Base-by-base conservation (phyloP, 768 basidiomycete species). In the Kwoniella botswanensis region DNA sequence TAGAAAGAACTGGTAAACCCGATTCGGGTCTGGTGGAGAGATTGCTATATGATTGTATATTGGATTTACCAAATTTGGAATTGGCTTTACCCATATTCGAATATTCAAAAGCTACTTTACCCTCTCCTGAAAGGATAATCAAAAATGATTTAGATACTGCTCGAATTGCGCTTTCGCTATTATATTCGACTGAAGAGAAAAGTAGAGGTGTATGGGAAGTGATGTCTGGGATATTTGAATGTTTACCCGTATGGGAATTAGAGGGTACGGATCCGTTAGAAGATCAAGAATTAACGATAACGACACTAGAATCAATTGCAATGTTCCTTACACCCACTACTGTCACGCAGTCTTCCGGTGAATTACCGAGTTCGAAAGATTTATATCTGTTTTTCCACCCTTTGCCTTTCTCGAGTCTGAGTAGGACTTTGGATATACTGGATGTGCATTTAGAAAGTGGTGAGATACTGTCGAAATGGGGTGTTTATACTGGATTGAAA, bases 141-240 rank as follows among this genome's bases (percentile, higher is more conserved):
- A 88, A 88, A 65, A 87, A 89, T 66, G 93, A 98, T 75, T 89
- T 92, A 76, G 92, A 93, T 74, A 88, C 95, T 79, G 93, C 90
- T 15, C 88, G 91, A 12, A 83, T 98, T 15, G 94, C 95, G 3
- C 88, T 98, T 13, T 91, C 94, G 7, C 91, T 90, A 76, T 84
- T 98, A 24, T 99, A 99, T 72, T 94, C 94, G 15, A 91, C 88
- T 76, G 87, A 89, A 70, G 88, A 87, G 66, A 60, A 71, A 43
- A 86, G 89, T 68, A 87, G 90, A 74, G 17, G 46, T 26, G 62
- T 67, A 7, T 96, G 93, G 93, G 79, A 89, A 0, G 89, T 86
- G 4, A 98, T 97, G 94, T 93, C 91, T 74, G 86, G 86, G 42
- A 92, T 99, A 62, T 98, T 99, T 82, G 96, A 99, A 81, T 99